Evolutionary conservation across 352 stramenopile genomes (phyloP).

Genomic region (Globisporangium megalacanthum): DNA sequence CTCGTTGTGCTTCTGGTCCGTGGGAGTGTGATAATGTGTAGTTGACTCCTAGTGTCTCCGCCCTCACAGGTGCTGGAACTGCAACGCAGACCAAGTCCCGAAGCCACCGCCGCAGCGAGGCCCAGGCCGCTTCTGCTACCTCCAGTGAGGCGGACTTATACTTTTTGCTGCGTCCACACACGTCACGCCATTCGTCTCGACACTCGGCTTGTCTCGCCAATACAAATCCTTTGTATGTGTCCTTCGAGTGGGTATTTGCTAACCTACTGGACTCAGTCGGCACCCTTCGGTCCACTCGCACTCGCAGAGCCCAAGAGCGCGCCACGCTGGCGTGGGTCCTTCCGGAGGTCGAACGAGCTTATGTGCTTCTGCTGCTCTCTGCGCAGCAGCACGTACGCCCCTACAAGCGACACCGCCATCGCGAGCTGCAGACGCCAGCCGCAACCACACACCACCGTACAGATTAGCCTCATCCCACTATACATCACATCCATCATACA

Average conservation of each 20-base stretch:
- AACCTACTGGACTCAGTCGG: slow-evolving; percentile 1
- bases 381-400: slow-evolving; percentile 41
- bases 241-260: too few species aligned
- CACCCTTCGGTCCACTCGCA: slow-evolving; percentile 3
- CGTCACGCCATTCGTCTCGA: neutral
- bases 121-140: neutral
- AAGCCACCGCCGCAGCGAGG: neutral
- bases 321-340: slow-evolving; percentile 51
- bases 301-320: slow-evolving; percentile 23
- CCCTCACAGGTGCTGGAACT: slow-evolving; percentile 1
- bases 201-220: neutral
- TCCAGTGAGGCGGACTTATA: neutral
- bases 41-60: neutral
- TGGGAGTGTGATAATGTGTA: too few species aligned
- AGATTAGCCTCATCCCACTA: neutral
- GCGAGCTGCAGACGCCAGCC: slow-evolving; percentile 25
- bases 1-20: too few species aligned
- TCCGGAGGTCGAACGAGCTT: slow-evolving; percentile 72
- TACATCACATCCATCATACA: too few species aligned
- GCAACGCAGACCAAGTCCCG: slow-evolving; percentile 5
- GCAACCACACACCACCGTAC: neutral
- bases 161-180: too few species aligned
- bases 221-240: neutral
- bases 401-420: slow-evolving; percentile 40
- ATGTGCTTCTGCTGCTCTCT: slow-evolving; percentile 71